Conservation (phyloP, 2,329 filamentous ascomycete species). For the Colletotrichum australisinense region DNA sequence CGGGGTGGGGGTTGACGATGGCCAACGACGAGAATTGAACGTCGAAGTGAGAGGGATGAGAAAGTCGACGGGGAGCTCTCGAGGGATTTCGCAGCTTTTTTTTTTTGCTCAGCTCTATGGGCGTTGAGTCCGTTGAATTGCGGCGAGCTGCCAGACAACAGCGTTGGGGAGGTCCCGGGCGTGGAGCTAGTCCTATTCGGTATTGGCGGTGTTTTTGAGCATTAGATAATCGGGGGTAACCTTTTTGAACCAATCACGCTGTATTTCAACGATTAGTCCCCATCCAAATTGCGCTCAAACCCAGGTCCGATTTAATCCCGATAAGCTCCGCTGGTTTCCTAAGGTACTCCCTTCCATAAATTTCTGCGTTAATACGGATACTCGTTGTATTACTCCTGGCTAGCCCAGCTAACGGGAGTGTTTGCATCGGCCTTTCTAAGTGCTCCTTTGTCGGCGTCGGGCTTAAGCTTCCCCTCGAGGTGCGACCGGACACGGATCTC, state of each 20-base stretch:
- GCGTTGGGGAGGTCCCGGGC: conserved; percentile 36
- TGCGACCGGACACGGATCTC: not conserved
- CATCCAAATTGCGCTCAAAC: conserved; percentile 1
- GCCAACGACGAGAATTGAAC: conserved; percentile 33
- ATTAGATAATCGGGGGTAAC: conserved; percentile 26
- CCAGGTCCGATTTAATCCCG: conserved; percentile 21
- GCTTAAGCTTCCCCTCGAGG: not conserved
- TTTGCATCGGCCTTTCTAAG: not conserved
- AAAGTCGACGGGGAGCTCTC: conserved; percentile 34
- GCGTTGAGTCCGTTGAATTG: conserved; percentile 39
- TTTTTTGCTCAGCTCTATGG: conserved; percentile 37
- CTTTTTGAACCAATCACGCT: not conserved
- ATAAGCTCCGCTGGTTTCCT: conserved; percentile 7
- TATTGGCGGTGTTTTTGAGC: not conserved
- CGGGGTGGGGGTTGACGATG: conserved; percentile 28
- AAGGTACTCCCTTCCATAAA: not conserved
- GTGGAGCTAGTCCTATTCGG: not conserved
- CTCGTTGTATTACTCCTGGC: not conserved
- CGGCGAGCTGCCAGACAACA: conserved; percentile 35
- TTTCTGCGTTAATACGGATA: not conserved
- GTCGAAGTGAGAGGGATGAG: conserved; percentile 34
- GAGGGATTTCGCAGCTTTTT: conserved; percentile 38
- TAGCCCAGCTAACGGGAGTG: not conserved
- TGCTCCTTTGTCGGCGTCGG: not conserved
- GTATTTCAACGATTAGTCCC: not conserved